Conservation (phyloP, 2,329 filamentous ascomycete genomes). For the Rhynchosporium secalis region DNA sequence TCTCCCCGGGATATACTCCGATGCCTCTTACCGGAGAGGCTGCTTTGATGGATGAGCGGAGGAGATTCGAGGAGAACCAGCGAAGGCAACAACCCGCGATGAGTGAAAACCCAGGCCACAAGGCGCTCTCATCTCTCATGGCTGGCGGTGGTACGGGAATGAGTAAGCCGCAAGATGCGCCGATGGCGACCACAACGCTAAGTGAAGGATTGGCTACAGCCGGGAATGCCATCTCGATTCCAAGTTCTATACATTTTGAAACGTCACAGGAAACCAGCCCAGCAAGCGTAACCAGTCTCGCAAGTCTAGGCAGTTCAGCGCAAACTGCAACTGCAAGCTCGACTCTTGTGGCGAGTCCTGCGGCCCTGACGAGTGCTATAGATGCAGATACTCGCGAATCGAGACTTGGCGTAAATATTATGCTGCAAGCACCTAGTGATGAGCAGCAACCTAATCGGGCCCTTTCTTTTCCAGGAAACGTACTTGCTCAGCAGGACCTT, state of each 20-base stretch:
- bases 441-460: constrained; percentile 36
- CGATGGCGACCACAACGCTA: constrained; percentile 37
- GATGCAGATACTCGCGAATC: constrained; percentile 33
- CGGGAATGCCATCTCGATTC: constrained; percentile 38
- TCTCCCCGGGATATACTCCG: constrained; percentile 40
- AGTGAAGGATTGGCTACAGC: constrained; percentile 37
- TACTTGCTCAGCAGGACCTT: constrained; percentile 33
- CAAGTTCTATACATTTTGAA: constrained; percentile 35
- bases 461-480: constrained; percentile 38
- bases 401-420: constrained; percentile 23
- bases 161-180: constrained; percentile 56
- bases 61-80: constrained; percentile 49
- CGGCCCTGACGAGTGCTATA: constrained; percentile 31
- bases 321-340: constrained; percentile 39
- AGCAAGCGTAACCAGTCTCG: constrained; percentile 38
- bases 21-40: constrained; percentile 54
- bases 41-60: constrained; percentile 55
- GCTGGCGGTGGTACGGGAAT: constrained; percentile 54
- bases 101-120: constrained; percentile 56
- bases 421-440: constrained; percentile 32
- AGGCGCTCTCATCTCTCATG: constrained; percentile 54
- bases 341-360: constrained; percentile 38
- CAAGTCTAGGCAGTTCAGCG: constrained; percentile 38
- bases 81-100: constrained; percentile 43
- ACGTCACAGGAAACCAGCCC: constrained; percentile 38